A percentile compares a stretch with the other conserved stretches of the same genome.
Evolutionary conservation across 2,329 filamentous ascomycete genomes (phyloP).

Genomic region (Chaetomiaceae sp.): DNA sequence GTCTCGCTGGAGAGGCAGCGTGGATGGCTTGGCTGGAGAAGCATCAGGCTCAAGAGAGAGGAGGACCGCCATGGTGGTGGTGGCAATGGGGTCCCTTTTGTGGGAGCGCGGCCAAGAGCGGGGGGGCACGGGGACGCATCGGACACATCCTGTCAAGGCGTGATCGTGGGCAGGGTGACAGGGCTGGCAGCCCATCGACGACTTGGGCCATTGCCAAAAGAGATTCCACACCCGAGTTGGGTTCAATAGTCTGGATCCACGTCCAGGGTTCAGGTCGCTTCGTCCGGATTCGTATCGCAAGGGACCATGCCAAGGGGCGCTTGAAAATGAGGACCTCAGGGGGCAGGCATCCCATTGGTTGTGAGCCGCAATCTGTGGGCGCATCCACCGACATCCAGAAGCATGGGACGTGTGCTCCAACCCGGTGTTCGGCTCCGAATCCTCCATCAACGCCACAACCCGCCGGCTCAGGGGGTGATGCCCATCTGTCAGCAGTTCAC

Average conservation of each 20-base stretch:
- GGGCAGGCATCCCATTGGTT: constrained; percentile 10
- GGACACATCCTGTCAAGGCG: background rate
- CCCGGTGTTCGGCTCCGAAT: background rate
- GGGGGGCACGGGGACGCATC: background rate
- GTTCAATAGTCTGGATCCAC: constrained; percentile 5
- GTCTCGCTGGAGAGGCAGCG: constrained; percentile 27
- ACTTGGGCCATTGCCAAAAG: background rate
- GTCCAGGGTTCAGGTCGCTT: background rate
- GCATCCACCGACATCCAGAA: background rate
- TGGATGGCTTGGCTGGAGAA: constrained; percentile 17
- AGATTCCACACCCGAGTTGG: constrained; percentile 7
- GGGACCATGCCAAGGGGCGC: background rate
- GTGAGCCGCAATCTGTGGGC: too few species aligned
- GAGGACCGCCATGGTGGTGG: background rate
- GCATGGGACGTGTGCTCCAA: constrained; percentile 2
- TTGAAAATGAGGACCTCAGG: background rate
- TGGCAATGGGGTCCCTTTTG: constrained; percentile 9
- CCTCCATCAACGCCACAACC: background rate
- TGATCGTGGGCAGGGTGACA: background rate
- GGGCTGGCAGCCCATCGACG: background rate
- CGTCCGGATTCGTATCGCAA: constrained; percentile 14
- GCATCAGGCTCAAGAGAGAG: constrained; percentile 16
- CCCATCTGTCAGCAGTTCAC: too few species aligned
- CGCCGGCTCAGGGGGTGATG: background rate
- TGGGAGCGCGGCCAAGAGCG: background rate